Percentiles rank a stretch among this genome's conserved stretches.
These are phyloP conservation scores for Medicago arabica DNA, from an alignment of 306 rosid species.

Conservation along the genomic window DNA sequence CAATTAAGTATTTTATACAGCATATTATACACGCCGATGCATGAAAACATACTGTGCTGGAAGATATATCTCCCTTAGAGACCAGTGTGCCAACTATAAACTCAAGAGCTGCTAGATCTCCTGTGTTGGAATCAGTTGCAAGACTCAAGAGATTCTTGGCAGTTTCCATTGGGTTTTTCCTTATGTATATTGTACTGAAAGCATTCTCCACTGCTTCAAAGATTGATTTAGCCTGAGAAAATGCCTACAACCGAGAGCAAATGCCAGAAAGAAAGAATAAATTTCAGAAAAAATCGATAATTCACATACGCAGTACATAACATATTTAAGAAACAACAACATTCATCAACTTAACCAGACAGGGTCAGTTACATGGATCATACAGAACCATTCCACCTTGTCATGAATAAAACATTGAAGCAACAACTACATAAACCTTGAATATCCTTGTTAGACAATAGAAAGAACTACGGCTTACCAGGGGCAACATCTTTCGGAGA, in stretches of 20 bases:
- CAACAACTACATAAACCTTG: conserved; percentile 23
- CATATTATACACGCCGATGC: conserved; percentile 16
- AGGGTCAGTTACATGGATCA: background rate
- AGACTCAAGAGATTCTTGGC: conserved; percentile 80
- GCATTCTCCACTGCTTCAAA: conserved; percentile 97
- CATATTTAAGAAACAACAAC: conserved; percentile 6
- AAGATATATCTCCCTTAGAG: conserved; percentile 87
- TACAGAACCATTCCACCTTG: background rate
- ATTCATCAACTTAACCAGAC: background rate
- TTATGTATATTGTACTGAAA: conserved; percentile 76
- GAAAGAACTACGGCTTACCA: conserved; percentile 59
- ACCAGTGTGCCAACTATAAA: conserved; percentile 81
- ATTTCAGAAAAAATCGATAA: conserved; percentile 27
- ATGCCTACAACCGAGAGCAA: conserved; percentile 61
- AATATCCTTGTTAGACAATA: conserved; percentile 27
- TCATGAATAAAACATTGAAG: conserved; percentile 24
- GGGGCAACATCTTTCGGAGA: conserved; percentile 91
- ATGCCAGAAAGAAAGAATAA: conserved; percentile 36
- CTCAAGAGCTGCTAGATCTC: conserved; percentile 95
- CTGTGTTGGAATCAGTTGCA: conserved; percentile 83
- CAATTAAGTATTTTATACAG: conserved; percentile 22
- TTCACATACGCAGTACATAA: conserved; percentile 1
- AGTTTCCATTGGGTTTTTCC: conserved; percentile 78
- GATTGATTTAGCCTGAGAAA: conserved; percentile 96
- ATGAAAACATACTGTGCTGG: conserved; percentile 70